A percentile compares a stretch with the other conserved stretches of the same genome.
Evolutionary conservation across 2,329 filamentous ascomycete species (phyloP).

Genomic region (Epichloe elymi): DNA sequence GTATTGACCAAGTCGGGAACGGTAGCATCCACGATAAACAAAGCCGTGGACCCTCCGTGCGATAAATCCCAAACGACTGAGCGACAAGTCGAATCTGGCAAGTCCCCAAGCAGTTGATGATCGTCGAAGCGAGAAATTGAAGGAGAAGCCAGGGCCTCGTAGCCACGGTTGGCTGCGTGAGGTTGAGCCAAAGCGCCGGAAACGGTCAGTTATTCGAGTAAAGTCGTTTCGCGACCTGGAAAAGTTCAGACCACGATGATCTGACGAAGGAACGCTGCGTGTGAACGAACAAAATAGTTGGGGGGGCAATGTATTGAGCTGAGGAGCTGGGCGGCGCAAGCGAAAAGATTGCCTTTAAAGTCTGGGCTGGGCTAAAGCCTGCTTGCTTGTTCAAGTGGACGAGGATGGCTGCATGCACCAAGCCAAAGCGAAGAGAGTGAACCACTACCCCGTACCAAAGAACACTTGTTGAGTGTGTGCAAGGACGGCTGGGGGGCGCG

Average conservation of each 20-base stretch:
- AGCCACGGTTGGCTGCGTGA: not conserved
- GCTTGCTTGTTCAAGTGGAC: slow-evolving; percentile 10
- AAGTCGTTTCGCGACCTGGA: slow-evolving; percentile 4
- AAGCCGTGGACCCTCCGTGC: slow-evolving; percentile 13
- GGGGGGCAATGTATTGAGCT: slow-evolving; percentile 29
- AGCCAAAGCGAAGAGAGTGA: not conserved
- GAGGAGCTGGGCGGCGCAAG: slow-evolving; percentile 34
- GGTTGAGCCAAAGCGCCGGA: slow-evolving; percentile 6
- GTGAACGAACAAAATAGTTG: slow-evolving; percentile 6
- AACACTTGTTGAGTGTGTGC: not conserved
- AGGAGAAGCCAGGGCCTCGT: slow-evolving; percentile 2
- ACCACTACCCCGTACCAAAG: not conserved
- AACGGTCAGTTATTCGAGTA: slow-evolving; percentile 2
- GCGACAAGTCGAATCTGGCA: not conserved
- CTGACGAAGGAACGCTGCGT: slow-evolving; percentile 7
- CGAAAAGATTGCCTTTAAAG: slow-evolving; percentile 36
- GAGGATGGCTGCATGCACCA: slow-evolving; percentile 13
- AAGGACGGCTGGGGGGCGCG: slow-evolving; percentile 6
- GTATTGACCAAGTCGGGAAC: slow-evolving; percentile 10
- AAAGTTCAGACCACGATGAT: slow-evolving; percentile 1
- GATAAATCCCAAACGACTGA: slow-evolving; percentile 5
- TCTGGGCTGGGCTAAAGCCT: slow-evolving; percentile 4
- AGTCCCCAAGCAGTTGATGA: slow-evolving; percentile 1
- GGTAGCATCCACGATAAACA: slow-evolving; percentile 13
- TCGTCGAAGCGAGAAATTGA: slow-evolving; percentile 5